A percentile compares a stretch with the other conserved stretches of the same genome.
These are phyloP conservation scores for Tagetes patula DNA, from an alignment of 129 eudicot species.

Conservation along the genomic window DNA sequence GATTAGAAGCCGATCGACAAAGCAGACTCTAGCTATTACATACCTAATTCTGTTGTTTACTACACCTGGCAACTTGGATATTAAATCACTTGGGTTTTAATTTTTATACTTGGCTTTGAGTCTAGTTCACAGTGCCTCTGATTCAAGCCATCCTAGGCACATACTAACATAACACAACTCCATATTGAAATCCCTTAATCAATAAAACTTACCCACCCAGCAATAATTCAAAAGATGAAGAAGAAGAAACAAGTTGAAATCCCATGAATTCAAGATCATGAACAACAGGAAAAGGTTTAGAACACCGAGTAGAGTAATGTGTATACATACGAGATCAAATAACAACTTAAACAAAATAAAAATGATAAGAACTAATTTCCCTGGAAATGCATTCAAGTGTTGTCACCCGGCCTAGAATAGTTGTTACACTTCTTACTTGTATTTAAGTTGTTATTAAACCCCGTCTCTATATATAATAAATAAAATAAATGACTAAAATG, in stretches of 20 bases:
- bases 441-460: not conserved
- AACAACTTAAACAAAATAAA: not conserved
- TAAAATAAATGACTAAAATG: not conserved
- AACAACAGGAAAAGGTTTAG: not conserved
- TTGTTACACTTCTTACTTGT: not conserved
- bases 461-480: not conserved
- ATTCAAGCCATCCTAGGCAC: too few species aligned
- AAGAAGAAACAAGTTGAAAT: not conserved
- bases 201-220: too few species aligned
- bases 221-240: too few species aligned
- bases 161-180: too few species aligned
- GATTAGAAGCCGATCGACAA: too few species aligned
- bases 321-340: not conserved
- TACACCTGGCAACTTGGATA: too few species aligned
- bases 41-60: too few species aligned
- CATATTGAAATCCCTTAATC: too few species aligned
- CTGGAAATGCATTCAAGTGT: not conserved
- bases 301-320: slow-evolving; percentile 12
- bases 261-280: slow-evolving; percentile 6
- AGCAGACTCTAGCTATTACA: too few species aligned
- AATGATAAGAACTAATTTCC: not conserved
- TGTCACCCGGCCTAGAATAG: not conserved
- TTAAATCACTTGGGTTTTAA: too few species aligned
- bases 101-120: too few species aligned
- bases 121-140: too few species aligned